Evolutionary conservation across 805 yeast genomes (phyloP), one percentile per base, ranked within the genome.

Genomic region (Diddensiella santjacobensis): DNA sequence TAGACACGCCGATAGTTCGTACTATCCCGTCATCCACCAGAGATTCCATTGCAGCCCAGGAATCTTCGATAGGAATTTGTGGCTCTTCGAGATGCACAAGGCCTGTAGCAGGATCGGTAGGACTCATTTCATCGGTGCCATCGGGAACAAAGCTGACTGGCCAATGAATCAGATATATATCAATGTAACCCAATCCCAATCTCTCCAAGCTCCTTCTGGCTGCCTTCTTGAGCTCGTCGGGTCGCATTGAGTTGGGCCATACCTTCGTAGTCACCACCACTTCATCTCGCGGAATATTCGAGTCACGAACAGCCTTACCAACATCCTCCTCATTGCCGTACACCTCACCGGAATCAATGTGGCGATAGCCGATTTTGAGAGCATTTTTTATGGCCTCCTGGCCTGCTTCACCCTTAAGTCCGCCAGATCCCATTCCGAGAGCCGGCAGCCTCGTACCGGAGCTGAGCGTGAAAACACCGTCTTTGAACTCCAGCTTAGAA

Each of bases 271-370:
- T 82, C 64, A 83, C 68, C 40, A 62, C 62, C 22, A 69, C 63
- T 6, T 68, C 72, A 18, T 71, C 71, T 64, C 93, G 74, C 51
- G 31, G 31, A 26, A 26, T 13, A 13, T 13, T 13, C 13, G 31
- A 26, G 13, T 69, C 73, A n/a, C 59, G 53, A 44, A 83, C 76
- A 30, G 69, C 69, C 39, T 53, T 58, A 22, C 95, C 89, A 11
- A 83, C 83, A 54, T 76, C 81, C 17, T 65, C 71, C 64, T 87
- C 95, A 61, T 83, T 83, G 2, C 77, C 77, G 63, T 86, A 86
- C 51, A 74, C 72, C 61, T 78, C 78, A 2, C 91, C 93, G 6
- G 89, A 79, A 64, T 85, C 95, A 56, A 85, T 81, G 61, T 81
- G 87, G 52, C 83, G 74, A 64, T 83, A 82, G 10, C 90, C 90